These are phyloP conservation scores for Pichia insulana DNA, from an alignment of 805 yeast species.

Conservation along the genomic window DNA sequence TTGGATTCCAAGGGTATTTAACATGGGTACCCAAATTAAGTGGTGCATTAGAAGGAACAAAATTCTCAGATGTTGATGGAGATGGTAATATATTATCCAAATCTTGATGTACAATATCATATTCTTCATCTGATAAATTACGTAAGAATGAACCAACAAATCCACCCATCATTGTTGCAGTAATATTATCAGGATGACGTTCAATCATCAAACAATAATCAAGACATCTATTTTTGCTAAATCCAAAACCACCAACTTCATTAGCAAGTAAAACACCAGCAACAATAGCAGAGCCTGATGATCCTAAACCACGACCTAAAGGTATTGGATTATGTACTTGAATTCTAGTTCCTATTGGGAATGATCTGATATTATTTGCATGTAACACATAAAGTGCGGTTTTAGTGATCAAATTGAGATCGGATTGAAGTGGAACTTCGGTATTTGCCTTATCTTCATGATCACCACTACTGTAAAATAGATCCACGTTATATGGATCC, in stretches of 20 bases:
- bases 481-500: constrained; percentile 60
- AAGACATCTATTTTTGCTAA: constrained; percentile 72
- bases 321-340: constrained; percentile 89
- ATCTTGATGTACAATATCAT: constrained; percentile 72
- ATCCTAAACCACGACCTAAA: constrained; percentile 92
- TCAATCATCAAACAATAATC: constrained; percentile 96
- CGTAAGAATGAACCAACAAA: constrained; percentile 92
- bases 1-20: constrained; percentile 72
- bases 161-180: constrained; percentile 99
- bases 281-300: constrained; percentile 97
- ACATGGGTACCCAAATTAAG: constrained; percentile 79
- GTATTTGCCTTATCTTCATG: constrained; percentile 34
- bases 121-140: constrained; percentile 65
- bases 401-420: constrained; percentile 78
- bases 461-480: constrained; percentile 70
- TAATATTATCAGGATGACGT: constrained; percentile 96
- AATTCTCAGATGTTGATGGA: constrained; percentile 34
- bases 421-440: constrained; percentile 65
- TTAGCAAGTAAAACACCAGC: constrained; percentile 91
- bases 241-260: constrained; percentile 65
- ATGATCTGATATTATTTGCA: constrained; percentile 64
- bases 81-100: constrained; percentile 70
- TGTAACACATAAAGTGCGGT: constrained; percentile 88
- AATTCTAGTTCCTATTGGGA: constrained; percentile 78
- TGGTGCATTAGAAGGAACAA: constrained; percentile 78